Base-by-base conservation (phyloP, 208 protist species). In the Trypanosoma brucei region DNA sequence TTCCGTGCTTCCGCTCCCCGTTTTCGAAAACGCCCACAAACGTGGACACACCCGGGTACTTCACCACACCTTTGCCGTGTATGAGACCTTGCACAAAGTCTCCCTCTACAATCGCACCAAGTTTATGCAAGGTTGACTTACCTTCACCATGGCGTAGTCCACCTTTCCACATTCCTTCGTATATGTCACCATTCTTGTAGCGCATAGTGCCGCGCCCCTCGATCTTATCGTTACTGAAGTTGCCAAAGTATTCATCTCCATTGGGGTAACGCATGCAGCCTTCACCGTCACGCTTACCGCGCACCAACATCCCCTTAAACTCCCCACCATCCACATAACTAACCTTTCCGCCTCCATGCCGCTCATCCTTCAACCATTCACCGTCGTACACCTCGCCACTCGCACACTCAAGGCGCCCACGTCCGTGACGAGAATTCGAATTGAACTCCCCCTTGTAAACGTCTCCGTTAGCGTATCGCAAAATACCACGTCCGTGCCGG, bases 301-400 rank as follows among this genome's bases (percentile, higher is more conserved):
- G 68, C 39, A 66, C 68, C 68, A 91, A 80, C 31, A 53, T 60
- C 3, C 91, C 91, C 46, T 88, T 88, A 76, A 89, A 96, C 55
- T 79, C 67, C 0, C 63, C 72, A 2, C 88, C 88, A 66, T 90
- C 76, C 1, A 69, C 56, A 61, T 84, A 88, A 40, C 49, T 55
- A 58, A 86, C 82, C 64, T 79, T 81, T 44, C 88, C 91, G 46
- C 78, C 72, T 38, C 92, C 92, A 55, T 92, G 70, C 0, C 79
- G 77, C 46, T 79, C 68, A 55, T 94, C 88, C n/a, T 61, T 58
- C 8, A 52, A 64, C 84, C 86, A 97, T 11, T 90, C 62, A 34
- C 94, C 94, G 11, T 89, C 72, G 72, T 97, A 97, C 9, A 86
- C 53, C 51, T 95, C 86, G 0, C 86, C 86, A 63, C 89, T 84